Evolutionary conservation across 2,329 filamentous ascomycete species (phyloP), one percentile per base, ranked within the genome.

Genomic region (Periglandula ipomoeae): DNA sequence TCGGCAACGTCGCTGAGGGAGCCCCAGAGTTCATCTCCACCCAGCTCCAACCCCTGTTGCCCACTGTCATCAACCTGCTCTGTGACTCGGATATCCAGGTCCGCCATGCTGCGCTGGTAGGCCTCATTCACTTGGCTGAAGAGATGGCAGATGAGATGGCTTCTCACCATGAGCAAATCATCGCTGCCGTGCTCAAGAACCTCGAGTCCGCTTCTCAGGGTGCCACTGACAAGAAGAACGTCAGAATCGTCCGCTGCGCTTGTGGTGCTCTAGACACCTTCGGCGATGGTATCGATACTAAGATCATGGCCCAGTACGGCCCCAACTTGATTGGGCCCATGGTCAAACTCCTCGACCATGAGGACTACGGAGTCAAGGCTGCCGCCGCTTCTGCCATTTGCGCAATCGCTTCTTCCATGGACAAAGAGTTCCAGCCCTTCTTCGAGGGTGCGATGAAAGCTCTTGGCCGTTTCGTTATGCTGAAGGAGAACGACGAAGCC

Each of bases 11-110:
- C 58, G 91, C 95, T 47, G 93, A 97, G 73, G 93, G 93, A 58
- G 91, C 93, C 26, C 93, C 93, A 15, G 93, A 98, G 67, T 98
- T 97, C 69, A 89, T 97, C 61, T 89, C 88, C 55, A 95, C 90
- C 19, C 93, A 98, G 69, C 80, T 97, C 53, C 78, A 85, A 61
- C 79, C 85, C 56, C 85, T 97, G 56, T 81, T 97, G 65, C 93
- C 93, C 44, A 76, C 87, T 58, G 82, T 97, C 51, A 76, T 96
- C 50, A 82, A 81, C 60, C 78, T 97, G 8, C 80, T 98, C 35
- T 78, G 89, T 62, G 93, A 98, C 63, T 74, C 79, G n/a, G 87
- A 94, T 56, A 76, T 82, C 57, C 82, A 83, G 58, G 93, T 98
- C 50, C 83, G 93, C 52, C 86, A 89, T 65, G 89, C 91, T 44